Evolutionary conservation across 805 yeast species (phyloP), one percentile per base, ranked within the genome.

Genomic region (Suhomyces xylopsoci): DNA sequence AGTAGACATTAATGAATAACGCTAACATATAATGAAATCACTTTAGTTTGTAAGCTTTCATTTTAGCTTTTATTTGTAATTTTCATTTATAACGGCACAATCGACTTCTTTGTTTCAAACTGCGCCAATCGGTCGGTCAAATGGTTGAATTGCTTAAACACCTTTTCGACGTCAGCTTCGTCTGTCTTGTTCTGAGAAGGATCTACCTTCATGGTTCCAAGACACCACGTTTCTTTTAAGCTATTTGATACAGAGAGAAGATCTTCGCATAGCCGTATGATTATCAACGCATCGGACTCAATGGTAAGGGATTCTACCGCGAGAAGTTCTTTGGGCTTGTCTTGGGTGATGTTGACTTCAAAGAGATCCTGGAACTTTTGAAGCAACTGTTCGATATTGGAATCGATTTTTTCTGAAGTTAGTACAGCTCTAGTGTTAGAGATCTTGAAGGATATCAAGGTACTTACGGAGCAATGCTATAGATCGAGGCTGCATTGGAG

Each of bases 251-350:
- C 71, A 1, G 75, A 62, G 12, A 82, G 63, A 38, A 82, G 65
- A 52, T 82, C 86, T 56, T 82, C 83, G 42, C 82, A 76, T 14
- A 81, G 66, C 50, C 84, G 66, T 8, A 81, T 73, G 2, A 82
- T 80, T 1, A 77, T 71, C 50, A 79, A 67, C 0, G 84, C 76
- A 56, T 80, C 80, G 19, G 81, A 71, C 58, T 82, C 85, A 24
- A 82, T 79, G 15, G 82, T 82, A 17, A 82, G 66, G 32, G 82
- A 75, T 56, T 82, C 85, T n/a, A 81, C 78, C 0, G 84, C 79
- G 34, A 74, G 57, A 22, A 71, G 57, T 53, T 76, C 80, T 44
- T 68, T 67, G 14, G 78, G 67, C 53, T 75, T 75, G 51, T 70
- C 77, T 50, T 68, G 68, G 28, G 71, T 67, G 38, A 73, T 65